Conservation (phyloP, 495 filamentous ascomycete genomes). For the Immersiella caudata region DNA sequence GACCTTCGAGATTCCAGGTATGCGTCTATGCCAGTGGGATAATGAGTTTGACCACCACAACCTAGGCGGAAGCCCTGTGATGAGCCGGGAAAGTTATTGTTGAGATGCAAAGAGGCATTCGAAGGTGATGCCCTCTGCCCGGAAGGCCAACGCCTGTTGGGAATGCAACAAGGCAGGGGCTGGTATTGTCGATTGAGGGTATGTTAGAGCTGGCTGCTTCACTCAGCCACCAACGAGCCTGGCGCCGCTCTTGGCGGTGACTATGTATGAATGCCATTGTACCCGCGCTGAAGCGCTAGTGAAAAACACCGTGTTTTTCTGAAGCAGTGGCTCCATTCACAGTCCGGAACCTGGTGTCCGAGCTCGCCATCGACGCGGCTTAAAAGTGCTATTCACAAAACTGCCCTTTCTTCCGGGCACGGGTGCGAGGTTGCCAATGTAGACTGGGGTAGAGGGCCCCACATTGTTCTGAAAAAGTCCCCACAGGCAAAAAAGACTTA, state of each 20-base stretch:
- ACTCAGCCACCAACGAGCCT: too few species aligned
- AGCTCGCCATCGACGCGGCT: neutral
- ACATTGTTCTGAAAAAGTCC: neutral
- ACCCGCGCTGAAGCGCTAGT: neutral
- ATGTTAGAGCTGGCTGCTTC: too few species aligned
- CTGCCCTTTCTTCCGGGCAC: slow-evolving; percentile 7
- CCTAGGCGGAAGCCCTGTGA: too few species aligned
- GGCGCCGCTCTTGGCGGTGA: neutral
- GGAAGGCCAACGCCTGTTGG: too few species aligned
- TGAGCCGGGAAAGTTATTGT: too few species aligned
- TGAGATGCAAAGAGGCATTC: too few species aligned
- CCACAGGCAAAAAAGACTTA: neutral
- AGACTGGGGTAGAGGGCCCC: neutral
- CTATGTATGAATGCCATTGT: neutral
- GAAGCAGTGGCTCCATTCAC: slow-evolving; percentile 8
- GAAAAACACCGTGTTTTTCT: neutral
- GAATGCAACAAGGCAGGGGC: too few species aligned
- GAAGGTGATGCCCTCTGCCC: too few species aligned
- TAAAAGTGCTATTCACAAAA: neutral
- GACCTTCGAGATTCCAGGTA: too few species aligned
- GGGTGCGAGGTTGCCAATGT: neutral
- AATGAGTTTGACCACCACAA: too few species aligned
- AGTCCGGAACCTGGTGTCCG: slow-evolving; percentile 7
- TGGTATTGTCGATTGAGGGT: too few species aligned
- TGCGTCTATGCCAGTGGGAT: too few species aligned